These are phyloP conservation scores for Leucosporidium creatinivorum DNA, from an alignment of 768 basidiomycete genomes.

Conservation along the genomic window DNA sequence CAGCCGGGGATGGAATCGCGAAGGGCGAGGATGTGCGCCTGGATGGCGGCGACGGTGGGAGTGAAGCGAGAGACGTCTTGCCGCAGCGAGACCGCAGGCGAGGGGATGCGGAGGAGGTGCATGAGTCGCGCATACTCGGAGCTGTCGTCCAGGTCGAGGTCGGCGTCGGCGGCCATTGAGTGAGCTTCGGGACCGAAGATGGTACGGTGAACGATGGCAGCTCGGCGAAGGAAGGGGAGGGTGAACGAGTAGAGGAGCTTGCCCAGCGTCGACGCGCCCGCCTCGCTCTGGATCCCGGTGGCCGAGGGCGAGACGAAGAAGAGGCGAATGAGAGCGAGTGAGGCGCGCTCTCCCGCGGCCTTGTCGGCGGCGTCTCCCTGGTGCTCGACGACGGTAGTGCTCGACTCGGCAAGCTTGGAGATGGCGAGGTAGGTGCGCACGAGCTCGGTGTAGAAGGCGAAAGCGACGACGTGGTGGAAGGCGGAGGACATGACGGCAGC, in stretches of 20 bases:
- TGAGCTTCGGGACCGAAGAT: constrained; percentile 57
- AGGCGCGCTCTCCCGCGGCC: constrained; percentile 43
- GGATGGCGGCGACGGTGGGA: constrained; percentile 31
- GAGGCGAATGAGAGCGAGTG: constrained; percentile 60
- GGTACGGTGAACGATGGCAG: constrained; percentile 70
- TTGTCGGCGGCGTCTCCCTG: constrained; percentile 8
- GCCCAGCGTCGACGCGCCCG: constrained; percentile 39
- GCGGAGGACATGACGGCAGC: constrained; percentile 85
- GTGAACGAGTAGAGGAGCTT: constrained; percentile 80
- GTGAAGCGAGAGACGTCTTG: background rate
- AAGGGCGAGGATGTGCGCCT: constrained; percentile 53
- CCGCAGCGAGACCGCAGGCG: constrained; percentile 5
- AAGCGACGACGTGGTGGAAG: constrained; percentile 74
- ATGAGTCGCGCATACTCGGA: constrained; percentile 77
- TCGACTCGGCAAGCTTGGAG: constrained; percentile 60
- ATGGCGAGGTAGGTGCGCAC: constrained; percentile 78
- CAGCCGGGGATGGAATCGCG: constrained; percentile 53
- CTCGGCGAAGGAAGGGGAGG: constrained; percentile 81
- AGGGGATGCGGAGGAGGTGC: constrained; percentile 57
- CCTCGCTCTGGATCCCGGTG: background rate
- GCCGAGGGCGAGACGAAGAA: constrained; percentile 29
- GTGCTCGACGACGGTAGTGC: constrained; percentile 48
- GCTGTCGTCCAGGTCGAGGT: constrained; percentile 43
- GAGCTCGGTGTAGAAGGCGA: constrained; percentile 84
- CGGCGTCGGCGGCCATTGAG: constrained; percentile 44